A percentile compares a stretch with the other conserved stretches of the same genome.
These are phyloP conservation scores for Arthrobotrys megalospora DNA, from an alignment of 2,329 filamentous ascomycete species.

Conservation along the genomic window DNA sequence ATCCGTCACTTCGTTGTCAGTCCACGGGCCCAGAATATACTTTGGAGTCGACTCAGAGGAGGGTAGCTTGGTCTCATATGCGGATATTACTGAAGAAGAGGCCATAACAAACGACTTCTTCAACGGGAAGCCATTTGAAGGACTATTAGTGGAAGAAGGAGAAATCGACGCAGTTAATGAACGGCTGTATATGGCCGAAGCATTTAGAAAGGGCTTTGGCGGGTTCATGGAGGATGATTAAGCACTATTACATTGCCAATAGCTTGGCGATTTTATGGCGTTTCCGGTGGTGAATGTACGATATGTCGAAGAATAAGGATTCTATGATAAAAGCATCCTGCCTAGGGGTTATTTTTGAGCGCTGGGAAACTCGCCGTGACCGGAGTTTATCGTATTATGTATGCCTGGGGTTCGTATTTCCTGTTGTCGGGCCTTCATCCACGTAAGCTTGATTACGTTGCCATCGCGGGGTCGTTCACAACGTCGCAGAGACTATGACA, in stretches of 20 bases:
- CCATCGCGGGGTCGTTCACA: neutral
- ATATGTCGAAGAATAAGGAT: conserved; percentile 22
- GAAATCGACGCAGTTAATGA: conserved; percentile 35
- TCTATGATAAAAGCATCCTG: neutral
- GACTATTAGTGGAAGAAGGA: conserved; percentile 9
- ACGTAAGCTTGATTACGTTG: conserved; percentile 54
- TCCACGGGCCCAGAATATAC: conserved; percentile 23
- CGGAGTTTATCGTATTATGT: neutral
- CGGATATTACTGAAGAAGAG: conserved; percentile 14
- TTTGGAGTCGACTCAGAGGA: conserved; percentile 24
- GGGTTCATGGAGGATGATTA: conserved; percentile 48
- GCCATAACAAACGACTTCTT: conserved; percentile 17
- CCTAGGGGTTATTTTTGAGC: neutral
- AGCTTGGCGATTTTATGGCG: neutral
- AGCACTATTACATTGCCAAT: neutral
- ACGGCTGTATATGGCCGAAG: conserved; percentile 42
- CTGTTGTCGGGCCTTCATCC: conserved; percentile 8
- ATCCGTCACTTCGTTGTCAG: conserved; percentile 23
- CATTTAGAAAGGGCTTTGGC: conserved; percentile 53
- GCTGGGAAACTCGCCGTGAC: neutral
- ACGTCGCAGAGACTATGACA: conserved; percentile 13
- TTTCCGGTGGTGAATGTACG: conserved; percentile 31
- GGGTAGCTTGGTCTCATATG: conserved; percentile 16
- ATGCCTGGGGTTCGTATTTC: neutral
- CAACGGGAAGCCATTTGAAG: conserved; percentile 11